Evolutionary conservation across 176 grass and related monocot species (phyloP).

Genomic region (Urochloa ruziziensis): DNA sequence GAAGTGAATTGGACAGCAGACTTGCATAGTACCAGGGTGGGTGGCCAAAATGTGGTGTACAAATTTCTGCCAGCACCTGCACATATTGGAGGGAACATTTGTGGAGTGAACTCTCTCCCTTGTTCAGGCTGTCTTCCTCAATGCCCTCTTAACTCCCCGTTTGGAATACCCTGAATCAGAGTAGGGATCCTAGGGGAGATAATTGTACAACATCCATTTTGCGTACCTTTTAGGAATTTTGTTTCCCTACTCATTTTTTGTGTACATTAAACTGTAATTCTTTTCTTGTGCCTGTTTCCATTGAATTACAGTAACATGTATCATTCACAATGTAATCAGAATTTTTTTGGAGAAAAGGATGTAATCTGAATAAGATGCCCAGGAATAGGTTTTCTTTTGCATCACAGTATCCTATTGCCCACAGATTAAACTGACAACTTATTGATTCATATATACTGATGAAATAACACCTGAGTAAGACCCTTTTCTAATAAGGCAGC

Average conservation of each 20-base stretch:
- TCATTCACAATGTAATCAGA: conserved; percentile 33
- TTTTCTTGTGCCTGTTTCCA: conserved; percentile 35
- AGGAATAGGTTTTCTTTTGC: conserved; percentile 23
- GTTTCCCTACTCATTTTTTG: conserved; percentile 35
- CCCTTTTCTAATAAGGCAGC: neutral
- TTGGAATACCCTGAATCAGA: conserved; percentile 17
- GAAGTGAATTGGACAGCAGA: conserved; percentile 24
- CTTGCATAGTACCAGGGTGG: conserved; percentile 20
- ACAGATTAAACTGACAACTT: neutral
- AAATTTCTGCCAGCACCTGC: conserved; percentile 10
- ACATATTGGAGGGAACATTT: conserved; percentile 9
- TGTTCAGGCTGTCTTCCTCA: neutral
- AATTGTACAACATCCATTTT: conserved; percentile 43
- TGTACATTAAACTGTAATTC: conserved; percentile 52
- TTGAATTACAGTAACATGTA: conserved; percentile 10
- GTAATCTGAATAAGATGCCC: conserved; percentile 32
- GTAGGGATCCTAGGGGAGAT: neutral
- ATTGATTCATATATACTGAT: neutral
- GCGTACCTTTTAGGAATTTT: conserved; percentile 23
- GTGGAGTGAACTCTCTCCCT: neutral
- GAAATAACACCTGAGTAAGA: neutral
- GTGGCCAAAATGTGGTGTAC: neutral
- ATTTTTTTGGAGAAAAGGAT: conserved; percentile 2
- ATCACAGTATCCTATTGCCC: neutral
- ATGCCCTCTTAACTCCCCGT: conserved; percentile 13